phyloP scores from a whole-genome alignment of 495 filamentous ascomycete species.

The Lophiostoma macrostomum region DNA sequence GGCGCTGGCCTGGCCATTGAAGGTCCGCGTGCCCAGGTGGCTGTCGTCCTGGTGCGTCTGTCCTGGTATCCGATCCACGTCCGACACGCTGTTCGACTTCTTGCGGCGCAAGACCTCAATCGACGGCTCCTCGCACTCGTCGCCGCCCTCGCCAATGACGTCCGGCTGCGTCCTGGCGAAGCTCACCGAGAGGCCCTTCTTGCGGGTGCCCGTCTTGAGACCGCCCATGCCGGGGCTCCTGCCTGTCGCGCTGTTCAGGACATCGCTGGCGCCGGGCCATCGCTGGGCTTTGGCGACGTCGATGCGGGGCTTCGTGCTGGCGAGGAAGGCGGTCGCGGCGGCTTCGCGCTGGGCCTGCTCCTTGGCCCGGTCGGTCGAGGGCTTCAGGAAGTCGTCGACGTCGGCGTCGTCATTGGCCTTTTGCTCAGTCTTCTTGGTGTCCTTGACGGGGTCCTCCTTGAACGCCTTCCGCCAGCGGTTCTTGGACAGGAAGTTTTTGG shows the following conservation, averaged over 20 bases:
- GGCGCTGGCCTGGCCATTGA: conserved; percentile 11
- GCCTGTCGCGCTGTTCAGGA: conserved; percentile 10
- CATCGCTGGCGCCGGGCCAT: conserved; percentile 39
- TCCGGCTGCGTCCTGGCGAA: conserved; percentile 67
- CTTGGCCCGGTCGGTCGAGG: conserved; percentile 40
- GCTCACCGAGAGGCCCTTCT: conserved; percentile 65
- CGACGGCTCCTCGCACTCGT: conserved; percentile 68
- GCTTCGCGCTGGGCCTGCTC: conserved; percentile 21
- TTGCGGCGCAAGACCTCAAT: conserved; percentile 60
- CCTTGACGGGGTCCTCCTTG: conserved; percentile 15
- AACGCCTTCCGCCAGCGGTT: conserved; percentile 34
- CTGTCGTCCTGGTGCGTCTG: conserved; percentile 26
- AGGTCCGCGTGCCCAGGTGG: conserved; percentile 17
- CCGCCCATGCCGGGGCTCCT: conserved; percentile 23
- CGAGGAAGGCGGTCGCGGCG: conserved; percentile 22
- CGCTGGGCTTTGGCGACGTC: conserved; percentile 42
- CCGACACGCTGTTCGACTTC: conserved; percentile 22
- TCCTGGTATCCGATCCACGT: conserved; percentile 3
- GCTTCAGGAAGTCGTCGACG: conserved; percentile 43
- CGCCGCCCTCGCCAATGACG: conserved; percentile 82
- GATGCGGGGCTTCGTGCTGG: conserved; percentile 35
- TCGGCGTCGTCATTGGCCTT: conserved; percentile 38
- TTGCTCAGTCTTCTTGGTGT: conserved; percentile 16
- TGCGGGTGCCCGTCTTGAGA: conserved; percentile 33
- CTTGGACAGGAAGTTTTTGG: conserved; percentile 29